A percentile compares a stretch with the other conserved stretches of the same genome.
These are phyloP conservation scores for Nigrospora sphaerica DNA, from an alignment of 2,329 filamentous ascomycete species.

Conservation along the genomic window DNA sequence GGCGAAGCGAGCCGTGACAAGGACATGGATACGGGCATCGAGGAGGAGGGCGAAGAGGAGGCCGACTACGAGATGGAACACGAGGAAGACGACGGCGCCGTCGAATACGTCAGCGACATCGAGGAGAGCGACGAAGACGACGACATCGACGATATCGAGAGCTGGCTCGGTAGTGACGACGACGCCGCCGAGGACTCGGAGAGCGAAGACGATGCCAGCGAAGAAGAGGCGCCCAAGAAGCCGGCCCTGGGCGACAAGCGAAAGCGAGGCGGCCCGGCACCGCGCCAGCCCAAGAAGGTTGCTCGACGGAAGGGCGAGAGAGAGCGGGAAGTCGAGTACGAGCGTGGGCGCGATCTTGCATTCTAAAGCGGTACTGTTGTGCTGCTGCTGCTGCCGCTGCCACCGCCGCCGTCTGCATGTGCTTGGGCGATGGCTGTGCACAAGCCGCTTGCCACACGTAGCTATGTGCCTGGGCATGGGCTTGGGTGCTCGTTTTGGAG, in stretches of 20 bases:
- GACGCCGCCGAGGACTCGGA: slow-evolving; percentile 49
- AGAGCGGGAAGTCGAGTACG: slow-evolving; percentile 67
- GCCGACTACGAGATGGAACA: slow-evolving; percentile 60
- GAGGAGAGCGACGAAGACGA: slow-evolving; percentile 80
- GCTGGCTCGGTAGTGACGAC: slow-evolving; percentile 77
- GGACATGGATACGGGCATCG: slow-evolving; percentile 82
- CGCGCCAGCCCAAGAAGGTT: slow-evolving; percentile 46
- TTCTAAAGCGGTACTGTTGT: slow-evolving; percentile 12
- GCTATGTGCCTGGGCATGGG: too few species aligned
- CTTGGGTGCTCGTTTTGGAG: too few species aligned
- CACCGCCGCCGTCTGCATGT: not conserved
- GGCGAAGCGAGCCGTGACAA: slow-evolving; percentile 78
- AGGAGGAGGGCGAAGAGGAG: slow-evolving; percentile 65
- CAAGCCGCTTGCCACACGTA: too few species aligned
- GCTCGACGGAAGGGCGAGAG: slow-evolving; percentile 60
- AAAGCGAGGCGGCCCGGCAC: slow-evolving; percentile 24
- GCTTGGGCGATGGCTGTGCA: too few species aligned
- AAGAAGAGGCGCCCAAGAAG: slow-evolving; percentile 49
- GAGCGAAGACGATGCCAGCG: slow-evolving; percentile 50
- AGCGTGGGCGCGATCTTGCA: slow-evolving; percentile 19
- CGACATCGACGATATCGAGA: slow-evolving; percentile 74
- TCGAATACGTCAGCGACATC: slow-evolving; percentile 91
- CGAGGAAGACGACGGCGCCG: slow-evolving; percentile 62
- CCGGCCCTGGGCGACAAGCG: slow-evolving; percentile 38
- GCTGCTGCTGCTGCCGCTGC: too few species aligned